These are phyloP conservation scores for Hypoxylon rubiginosum DNA, from an alignment of 2,329 filamentous ascomycete species.

Conservation along the genomic window DNA sequence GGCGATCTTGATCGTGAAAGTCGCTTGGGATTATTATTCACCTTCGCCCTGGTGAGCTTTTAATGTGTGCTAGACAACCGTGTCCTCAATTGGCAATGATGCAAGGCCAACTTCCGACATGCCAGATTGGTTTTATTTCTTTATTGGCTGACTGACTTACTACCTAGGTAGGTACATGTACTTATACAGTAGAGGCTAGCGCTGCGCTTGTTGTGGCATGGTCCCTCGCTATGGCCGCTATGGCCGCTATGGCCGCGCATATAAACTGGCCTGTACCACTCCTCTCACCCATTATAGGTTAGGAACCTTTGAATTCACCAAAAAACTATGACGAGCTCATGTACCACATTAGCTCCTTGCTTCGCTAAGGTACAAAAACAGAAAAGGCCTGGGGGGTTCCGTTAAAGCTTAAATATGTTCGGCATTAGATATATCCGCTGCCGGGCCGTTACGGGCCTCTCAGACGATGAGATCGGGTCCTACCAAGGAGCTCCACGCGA, in stretches of 20 bases:
- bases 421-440: conserved; percentile 25
- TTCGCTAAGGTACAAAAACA: neutral
- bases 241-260: no score
- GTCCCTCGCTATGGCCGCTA: neutral
- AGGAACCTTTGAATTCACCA: neutral
- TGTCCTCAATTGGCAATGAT: conserved; percentile 53
- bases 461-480: conserved; percentile 1
- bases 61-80: conserved; percentile 51
- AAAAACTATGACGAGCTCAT: neutral
- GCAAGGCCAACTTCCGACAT: conserved; percentile 43
- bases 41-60: conserved; percentile 21
- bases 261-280: no score
- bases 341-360: neutral
- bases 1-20: neutral
- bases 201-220: neutral
- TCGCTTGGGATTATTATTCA: conserved; percentile 24
- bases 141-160: neutral
- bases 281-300: neutral
- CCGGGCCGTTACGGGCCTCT: conserved; percentile 6
- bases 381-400: neutral
- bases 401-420: conserved; percentile 27
- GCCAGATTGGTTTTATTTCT: conserved; percentile 38
- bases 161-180: neutral
- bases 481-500: conserved; percentile 5
- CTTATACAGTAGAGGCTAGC: neutral